Evolutionary conservation across 164 flowering plant species (phyloP), one percentile per base, ranked within the genome.

Genomic region (Kingdonia uniflora): DNA sequence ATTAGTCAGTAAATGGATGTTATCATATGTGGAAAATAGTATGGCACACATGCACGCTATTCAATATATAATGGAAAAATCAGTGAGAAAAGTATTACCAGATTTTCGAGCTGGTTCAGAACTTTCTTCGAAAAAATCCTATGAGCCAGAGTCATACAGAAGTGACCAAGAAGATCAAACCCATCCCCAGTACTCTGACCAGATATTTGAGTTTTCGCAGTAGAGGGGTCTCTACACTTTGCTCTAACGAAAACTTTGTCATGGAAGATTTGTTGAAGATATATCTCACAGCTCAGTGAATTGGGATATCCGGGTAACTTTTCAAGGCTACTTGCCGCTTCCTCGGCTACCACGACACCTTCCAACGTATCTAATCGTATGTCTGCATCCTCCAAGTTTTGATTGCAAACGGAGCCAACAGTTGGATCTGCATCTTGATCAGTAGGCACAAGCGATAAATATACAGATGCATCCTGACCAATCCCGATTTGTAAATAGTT

Each of bases 91-190:
- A 19, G 2, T 44, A 21, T 54, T 79, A 92, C 99, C 99, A 88
- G 79, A 65, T 67, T 77, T 72, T 88, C 96, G 60, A 92, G 83
- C 67, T 66, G 80, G 45, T 55, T 52, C 51, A 81, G 76, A 57
- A 88, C 91, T 75, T 79, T 86, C 64, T 61, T 76, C 21, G 99
- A 74, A 65, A 88, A 86, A 42, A 88, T 82, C 61, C 95, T 80
- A 62, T 92, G 97, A 68, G 87, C 80, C 56, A 92, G 67, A 54
- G 95, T 86, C 78, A 76, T 57, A 64, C 89, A 88, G 57, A 92
- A 92, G 71, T 92, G 95, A 60, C 82, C 82, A 50, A 92, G 75
- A 63, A 88, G 79, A 62, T 81, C 77, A 57, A 59, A 54, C 21
- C 74, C 73, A 59, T 77, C 82, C 46, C 79, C 79, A 20, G 55